These are phyloP conservation scores for Salix viminalis DNA, from an alignment of 345 rosid genomes.

Conservation along the genomic window DNA sequence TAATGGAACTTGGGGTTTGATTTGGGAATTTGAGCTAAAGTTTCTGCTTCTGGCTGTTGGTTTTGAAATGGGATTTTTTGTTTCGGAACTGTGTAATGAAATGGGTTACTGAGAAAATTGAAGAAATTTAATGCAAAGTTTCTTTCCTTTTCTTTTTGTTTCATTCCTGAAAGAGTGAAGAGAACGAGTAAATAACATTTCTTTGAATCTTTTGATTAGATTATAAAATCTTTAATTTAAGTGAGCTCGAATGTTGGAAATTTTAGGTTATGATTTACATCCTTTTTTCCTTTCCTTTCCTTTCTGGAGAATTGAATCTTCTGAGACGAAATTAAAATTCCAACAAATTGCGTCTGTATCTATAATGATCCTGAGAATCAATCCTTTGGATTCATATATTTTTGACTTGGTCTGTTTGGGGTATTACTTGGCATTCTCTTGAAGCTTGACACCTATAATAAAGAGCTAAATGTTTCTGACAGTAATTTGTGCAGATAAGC, in stretches of 20 bases:
- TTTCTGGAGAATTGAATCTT: conserved; percentile 3
- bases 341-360: background rate
- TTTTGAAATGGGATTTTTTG: conserved; percentile 18
- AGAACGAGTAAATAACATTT: conserved; percentile 8
- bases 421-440: conserved; percentile 4
- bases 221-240: background rate
- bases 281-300: background rate
- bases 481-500: conserved; percentile 40
- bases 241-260: background rate
- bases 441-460: conserved; percentile 4
- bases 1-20: conserved; percentile 18
- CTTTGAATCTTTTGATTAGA: background rate
- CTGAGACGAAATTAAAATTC: conserved; percentile 5
- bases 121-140: conserved; percentile 20
- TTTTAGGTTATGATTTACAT: conserved; percentile 13
- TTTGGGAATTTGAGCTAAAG: conserved; percentile 22
- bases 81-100: conserved; percentile 14
- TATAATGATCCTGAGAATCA: background rate
- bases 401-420: conserved; percentile 18
- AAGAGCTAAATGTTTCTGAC: conserved; percentile 7
- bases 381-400: background rate
- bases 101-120: conserved; percentile 15
- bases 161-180: conserved; percentile 7
- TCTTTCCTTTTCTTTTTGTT: background rate
- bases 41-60: conserved; percentile 15